Conservation (phyloP, 2,329 filamentous ascomycete species). For the Colletotrichum tofieldiae region DNA sequence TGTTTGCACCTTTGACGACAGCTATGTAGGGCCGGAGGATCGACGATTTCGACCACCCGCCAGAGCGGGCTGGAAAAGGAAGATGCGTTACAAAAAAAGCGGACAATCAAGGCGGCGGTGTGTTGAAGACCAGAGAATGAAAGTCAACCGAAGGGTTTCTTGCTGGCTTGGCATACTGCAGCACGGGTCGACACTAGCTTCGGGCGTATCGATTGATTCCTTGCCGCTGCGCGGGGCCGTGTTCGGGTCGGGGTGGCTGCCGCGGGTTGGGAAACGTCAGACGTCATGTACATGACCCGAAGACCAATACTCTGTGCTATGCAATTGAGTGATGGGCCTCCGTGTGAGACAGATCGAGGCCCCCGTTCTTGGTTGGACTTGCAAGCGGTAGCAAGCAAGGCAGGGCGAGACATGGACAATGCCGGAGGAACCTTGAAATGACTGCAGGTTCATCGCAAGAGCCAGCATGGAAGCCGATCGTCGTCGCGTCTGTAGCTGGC, state of each 20-base stretch:
- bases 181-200: background rate
- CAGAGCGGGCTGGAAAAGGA: background rate
- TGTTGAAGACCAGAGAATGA: background rate
- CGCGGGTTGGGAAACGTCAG: background rate
- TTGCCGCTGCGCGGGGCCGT: constrained; percentile 17
- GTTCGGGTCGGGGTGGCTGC: constrained; percentile 16
- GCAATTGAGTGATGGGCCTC: background rate
- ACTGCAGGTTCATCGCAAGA: constrained; percentile 1
- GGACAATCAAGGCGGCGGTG: background rate
- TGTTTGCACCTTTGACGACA: background rate
- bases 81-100: background rate
- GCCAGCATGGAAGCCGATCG: background rate
- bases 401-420: background rate
- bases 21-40: constrained; percentile 1
- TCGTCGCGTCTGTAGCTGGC: constrained; percentile 7
- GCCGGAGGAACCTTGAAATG: background rate
- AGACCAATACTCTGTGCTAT: background rate
- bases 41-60: background rate
- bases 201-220: constrained; percentile 5
- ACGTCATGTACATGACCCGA: background rate
- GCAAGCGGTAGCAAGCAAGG: background rate
- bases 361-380: background rate
- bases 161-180: background rate
- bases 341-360: background rate
- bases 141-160: background rate